These are phyloP conservation scores for Aspergillus pseudoviridinutans DNA, from an alignment of 2,329 filamentous ascomycete genomes.

Conservation along the genomic window DNA sequence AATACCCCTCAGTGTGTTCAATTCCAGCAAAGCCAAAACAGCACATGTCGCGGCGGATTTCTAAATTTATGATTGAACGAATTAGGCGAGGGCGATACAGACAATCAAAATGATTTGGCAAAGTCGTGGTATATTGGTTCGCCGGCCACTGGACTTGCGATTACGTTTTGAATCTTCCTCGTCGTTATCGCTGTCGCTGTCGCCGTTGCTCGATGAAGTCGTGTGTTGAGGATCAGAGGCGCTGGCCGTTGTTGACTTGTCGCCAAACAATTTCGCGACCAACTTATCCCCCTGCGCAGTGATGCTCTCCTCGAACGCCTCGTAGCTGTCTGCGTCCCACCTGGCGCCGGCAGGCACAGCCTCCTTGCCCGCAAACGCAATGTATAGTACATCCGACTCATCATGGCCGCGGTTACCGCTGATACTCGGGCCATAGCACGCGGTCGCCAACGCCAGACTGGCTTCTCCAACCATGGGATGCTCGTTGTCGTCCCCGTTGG, in stretches of 20 bases:
- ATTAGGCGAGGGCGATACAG: neutral
- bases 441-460: conserved; percentile 7
- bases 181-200: neutral
- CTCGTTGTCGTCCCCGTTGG: conserved; percentile 4
- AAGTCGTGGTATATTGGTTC: neutral
- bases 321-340: conserved; percentile 4
- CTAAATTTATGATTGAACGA: neutral
- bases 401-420: conserved; percentile 1
- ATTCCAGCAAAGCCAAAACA: neutral
- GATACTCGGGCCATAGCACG: conserved; percentile 2
- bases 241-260: no score
- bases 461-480: conserved; percentile 3
- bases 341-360: conserved; percentile 3
- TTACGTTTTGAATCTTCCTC: neutral
- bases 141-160: neutral
- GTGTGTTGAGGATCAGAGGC: neutral
- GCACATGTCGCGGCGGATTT: neutral
- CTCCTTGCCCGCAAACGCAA: conserved; percentile 4
- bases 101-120: neutral
- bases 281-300: conserved; percentile 1
- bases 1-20: neutral
- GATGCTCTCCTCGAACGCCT: conserved; percentile 4
- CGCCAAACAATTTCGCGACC: neutral
- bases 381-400: conserved; percentile 6
- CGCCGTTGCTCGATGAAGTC: neutral